Evolutionary conservation across 805 yeast genomes (phyloP).

Genomic region (Candida maris): DNA sequence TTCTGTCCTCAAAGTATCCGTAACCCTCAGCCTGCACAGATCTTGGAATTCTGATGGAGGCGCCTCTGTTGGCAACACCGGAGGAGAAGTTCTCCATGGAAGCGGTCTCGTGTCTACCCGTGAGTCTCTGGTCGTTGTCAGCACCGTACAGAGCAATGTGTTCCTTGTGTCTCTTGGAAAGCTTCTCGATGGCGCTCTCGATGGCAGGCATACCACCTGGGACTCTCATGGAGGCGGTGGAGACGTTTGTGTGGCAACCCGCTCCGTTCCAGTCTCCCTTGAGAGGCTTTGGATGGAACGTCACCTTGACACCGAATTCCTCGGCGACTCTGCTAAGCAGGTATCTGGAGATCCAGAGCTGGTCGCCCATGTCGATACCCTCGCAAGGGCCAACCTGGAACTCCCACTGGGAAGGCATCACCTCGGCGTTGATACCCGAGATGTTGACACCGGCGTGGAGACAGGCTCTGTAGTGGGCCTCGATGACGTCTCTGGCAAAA

Average conservation of each 20-base stretch:
- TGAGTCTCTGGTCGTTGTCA: conserved; percentile 92
- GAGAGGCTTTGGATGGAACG: conserved; percentile 98
- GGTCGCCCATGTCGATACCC: conserved; percentile 96
- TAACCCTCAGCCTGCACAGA: conserved; percentile 96
- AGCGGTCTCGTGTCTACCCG: conserved; percentile 99
- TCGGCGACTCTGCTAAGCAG: conserved; percentile 92
- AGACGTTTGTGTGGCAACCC: conserved; percentile 99
- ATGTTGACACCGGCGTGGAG: conserved; percentile 85
- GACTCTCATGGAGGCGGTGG: conserved; percentile 84
- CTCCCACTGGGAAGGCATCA: conserved; percentile 99
- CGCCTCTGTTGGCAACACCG: conserved; percentile 99
- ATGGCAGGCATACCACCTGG: conserved; percentile 96
- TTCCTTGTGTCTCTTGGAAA: conserved; percentile 94
- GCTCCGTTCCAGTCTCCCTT: conserved; percentile 99
- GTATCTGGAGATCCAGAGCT: conserved; percentile 94
- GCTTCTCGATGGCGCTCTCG: conserved; percentile 88
- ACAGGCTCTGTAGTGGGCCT: conserved; percentile 99
- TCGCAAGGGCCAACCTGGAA: conserved; percentile 98
- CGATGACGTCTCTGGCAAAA: conserved; percentile 95
- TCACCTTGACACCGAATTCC: conserved; percentile 97
- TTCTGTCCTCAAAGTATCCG: conserved; percentile 99
- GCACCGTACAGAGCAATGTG: conserved; percentile 94
- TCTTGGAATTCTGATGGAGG: conserved; percentile 97
- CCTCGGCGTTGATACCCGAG: conserved; percentile 98
- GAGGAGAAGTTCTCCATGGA: conserved; percentile 85